phyloP scores from a whole-genome alignment of 352 stramenopile species.

The Phytopythium montanum region DNA sequence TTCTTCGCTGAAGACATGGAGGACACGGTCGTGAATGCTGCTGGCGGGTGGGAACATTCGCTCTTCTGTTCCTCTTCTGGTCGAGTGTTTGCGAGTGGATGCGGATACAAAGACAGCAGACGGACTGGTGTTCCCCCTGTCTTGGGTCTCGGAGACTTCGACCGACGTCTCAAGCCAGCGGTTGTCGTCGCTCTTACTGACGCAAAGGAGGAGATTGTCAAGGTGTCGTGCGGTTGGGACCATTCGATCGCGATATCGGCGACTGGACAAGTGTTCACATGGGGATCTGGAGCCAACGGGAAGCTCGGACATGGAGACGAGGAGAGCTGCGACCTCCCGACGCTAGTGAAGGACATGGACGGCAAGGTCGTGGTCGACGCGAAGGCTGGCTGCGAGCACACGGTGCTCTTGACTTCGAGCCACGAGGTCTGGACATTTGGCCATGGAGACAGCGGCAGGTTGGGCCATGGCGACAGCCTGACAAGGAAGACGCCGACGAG shows the following conservation, averaged over 20 bases:
- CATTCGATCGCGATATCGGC: slow-evolving; percentile 73
- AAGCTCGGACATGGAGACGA: slow-evolving; percentile 83
- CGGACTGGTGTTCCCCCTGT: slow-evolving; percentile 79
- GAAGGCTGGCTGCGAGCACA: slow-evolving; percentile 82
- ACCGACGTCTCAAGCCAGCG: slow-evolving; percentile 57
- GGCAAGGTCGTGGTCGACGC: slow-evolving; percentile 57
- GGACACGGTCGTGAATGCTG: slow-evolving; percentile 44
- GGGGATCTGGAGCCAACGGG: slow-evolving; percentile 76
- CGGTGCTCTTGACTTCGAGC: slow-evolving; percentile 49
- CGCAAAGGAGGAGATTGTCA: slow-evolving; percentile 48
- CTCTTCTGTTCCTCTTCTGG: slow-evolving; percentile 65
- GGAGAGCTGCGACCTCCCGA: slow-evolving; percentile 70
- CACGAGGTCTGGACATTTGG: slow-evolving; percentile 79
- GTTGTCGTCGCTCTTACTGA: slow-evolving; percentile 51
- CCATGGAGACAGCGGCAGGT: slow-evolving; percentile 73
- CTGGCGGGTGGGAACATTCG: slow-evolving; percentile 81
- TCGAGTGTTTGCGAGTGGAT: slow-evolving; percentile 69
- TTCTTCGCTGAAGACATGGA: slow-evolving; percentile 49
- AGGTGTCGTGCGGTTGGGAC: slow-evolving; percentile 77
- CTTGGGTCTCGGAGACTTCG: slow-evolving; percentile 65
- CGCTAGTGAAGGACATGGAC: slow-evolving; percentile 36
- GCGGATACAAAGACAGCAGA: slow-evolving; percentile 83
- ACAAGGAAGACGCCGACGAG: slow-evolving; percentile 57
- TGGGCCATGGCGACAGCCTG: slow-evolving; percentile 67
- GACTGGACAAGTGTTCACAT: slow-evolving; percentile 63